Percentiles rank a stretch among this genome's conserved stretches.
These are phyloP conservation scores for Fagopyrum tataricum DNA, from an alignment of 148 eudicot genomes.

Conservation along the genomic window DNA sequence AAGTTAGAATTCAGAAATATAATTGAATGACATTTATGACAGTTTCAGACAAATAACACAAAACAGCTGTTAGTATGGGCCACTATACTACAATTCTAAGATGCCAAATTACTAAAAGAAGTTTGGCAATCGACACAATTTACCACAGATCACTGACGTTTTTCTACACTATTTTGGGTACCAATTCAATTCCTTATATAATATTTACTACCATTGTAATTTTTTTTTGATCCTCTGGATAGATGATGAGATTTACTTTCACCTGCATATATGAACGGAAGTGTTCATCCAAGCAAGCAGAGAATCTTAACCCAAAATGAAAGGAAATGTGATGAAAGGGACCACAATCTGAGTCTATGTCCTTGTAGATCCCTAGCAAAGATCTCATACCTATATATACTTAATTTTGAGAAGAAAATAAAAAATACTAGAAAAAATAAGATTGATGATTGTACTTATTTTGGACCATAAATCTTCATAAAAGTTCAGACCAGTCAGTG, in stretches of 20 bases:
- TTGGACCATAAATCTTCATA: neutral
- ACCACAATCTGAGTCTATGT: slow-evolving; percentile 6
- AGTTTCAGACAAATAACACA: slow-evolving; percentile 1
- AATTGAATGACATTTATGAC: neutral
- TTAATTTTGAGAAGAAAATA: neutral
- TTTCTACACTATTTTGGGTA: neutral
- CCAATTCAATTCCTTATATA: neutral
- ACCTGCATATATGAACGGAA: slow-evolving; percentile 7
- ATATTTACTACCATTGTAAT: neutral
- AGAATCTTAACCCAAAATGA: slow-evolving; percentile 8
- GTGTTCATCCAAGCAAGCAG: neutral
- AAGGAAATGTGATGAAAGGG: neutral
- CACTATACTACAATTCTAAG: slow-evolving; percentile 2
- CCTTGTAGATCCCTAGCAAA: slow-evolving; percentile 10
- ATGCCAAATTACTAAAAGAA: neutral
- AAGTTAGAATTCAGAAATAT: neutral
- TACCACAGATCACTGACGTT: neutral
- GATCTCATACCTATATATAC: neutral
- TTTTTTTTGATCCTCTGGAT: neutral
- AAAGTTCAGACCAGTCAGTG: slow-evolving; percentile 1
- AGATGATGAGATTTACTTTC: neutral
- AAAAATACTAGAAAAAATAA: neutral
- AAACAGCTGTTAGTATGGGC: slow-evolving; percentile 4
- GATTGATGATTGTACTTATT: neutral
- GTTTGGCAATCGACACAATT: slow-evolving; percentile 5